Conservation (phyloP, 148 eudicot genomes). For the Fallopia convolvulus region DNA sequence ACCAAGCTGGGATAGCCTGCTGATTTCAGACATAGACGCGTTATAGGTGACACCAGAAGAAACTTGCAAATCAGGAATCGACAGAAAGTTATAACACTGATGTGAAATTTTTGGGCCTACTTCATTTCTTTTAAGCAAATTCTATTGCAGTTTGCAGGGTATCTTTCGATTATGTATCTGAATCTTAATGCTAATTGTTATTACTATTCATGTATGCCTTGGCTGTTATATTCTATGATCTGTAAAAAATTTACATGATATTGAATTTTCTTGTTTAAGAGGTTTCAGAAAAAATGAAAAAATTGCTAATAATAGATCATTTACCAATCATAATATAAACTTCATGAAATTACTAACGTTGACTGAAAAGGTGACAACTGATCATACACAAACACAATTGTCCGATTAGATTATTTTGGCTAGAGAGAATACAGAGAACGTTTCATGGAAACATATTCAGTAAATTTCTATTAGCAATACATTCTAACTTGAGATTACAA, state of each 20-base stretch:
- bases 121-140: neutral
- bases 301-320: too few species aligned
- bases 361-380: too few species aligned
- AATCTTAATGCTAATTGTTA: neutral
- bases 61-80: neutral
- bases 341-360: too few species aligned
- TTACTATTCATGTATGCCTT: too few species aligned
- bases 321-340: too few species aligned
- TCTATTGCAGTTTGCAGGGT: neutral
- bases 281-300: too few species aligned
- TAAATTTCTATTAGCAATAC: neutral
- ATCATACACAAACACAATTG: too few species aligned
- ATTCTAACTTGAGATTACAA: neutral
- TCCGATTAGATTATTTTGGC: too few species aligned
- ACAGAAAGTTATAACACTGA: neutral
- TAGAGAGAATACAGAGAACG: neutral
- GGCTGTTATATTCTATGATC: too few species aligned
- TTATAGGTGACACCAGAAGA: neutral
- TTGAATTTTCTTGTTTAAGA: too few species aligned
- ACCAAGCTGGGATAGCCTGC: constrained; percentile 7
- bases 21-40: too few species aligned
- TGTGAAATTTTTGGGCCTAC: neutral
- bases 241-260: too few species aligned
- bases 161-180: neutral
- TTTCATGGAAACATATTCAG: neutral